Evolutionary conservation across 148 eudicot genomes (phyloP).

Genomic region (Fagopyrum tataricum): DNA sequence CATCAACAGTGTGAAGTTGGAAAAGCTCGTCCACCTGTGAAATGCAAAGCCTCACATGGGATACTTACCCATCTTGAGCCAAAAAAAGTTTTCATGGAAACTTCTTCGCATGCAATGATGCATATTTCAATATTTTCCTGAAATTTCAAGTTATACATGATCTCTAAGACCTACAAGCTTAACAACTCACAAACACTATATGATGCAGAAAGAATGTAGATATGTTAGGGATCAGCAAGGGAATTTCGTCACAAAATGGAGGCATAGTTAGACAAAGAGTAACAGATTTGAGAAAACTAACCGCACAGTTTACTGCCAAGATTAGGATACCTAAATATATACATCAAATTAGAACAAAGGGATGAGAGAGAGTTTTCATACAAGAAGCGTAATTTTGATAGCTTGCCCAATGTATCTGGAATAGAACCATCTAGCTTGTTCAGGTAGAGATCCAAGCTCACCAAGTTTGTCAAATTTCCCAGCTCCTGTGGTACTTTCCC

Average conservation of each 20-base stretch:
- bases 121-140: background rate
- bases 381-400: constrained; percentile 23
- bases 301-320: background rate
- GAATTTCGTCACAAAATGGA: background rate
- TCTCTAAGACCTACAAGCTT: background rate
- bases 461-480: constrained; percentile 28
- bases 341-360: constrained; percentile 2
- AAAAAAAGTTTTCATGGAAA: background rate
- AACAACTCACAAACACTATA: background rate
- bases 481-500: constrained; percentile 25
- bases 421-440: constrained; percentile 27
- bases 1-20: background rate
- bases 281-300: background rate
- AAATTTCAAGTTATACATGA: background rate
- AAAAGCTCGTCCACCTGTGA: background rate
- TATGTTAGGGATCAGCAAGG: background rate
- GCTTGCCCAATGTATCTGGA: constrained; percentile 27
- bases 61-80: background rate
- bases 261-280: background rate
- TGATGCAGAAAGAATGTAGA: background rate
- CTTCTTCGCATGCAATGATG: background rate
- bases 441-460: constrained; percentile 33
- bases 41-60: background rate
- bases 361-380: constrained; percentile 15
- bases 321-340: background rate